A percentile compares a stretch with the other conserved stretches of the same genome.
These are phyloP conservation scores for Stephanocyclus meneghinianus DNA, from an alignment of 352 stramenopile species.

Conservation along the genomic window DNA sequence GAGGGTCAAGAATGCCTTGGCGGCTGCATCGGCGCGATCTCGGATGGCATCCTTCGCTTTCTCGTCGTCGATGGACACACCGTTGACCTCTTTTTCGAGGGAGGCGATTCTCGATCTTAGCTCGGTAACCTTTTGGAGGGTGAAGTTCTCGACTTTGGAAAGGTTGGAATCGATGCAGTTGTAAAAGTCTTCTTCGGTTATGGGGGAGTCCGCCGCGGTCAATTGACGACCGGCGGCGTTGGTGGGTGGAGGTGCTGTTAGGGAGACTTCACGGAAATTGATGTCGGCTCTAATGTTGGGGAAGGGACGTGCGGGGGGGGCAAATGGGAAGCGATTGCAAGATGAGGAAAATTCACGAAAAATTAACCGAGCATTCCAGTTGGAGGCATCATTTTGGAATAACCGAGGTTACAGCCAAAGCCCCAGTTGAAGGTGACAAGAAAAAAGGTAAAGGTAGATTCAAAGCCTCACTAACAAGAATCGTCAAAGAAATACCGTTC, in stretches of 20 bases:
- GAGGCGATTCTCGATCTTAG: slow-evolving; percentile 70
- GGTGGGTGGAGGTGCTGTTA: slow-evolving; percentile 75
- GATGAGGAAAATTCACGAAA: neutral
- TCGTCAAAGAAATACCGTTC: too few species aligned
- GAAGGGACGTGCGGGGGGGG: neutral
- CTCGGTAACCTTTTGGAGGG: slow-evolving; percentile 73
- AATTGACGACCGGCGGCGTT: slow-evolving; percentile 57
- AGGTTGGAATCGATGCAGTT: slow-evolving; percentile 82
- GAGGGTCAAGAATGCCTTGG: slow-evolving; percentile 83
- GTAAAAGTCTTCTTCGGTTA: slow-evolving; percentile 85
- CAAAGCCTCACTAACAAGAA: too few species aligned
- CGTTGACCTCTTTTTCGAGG: slow-evolving; percentile 57
- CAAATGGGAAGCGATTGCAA: neutral
- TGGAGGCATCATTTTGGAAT: too few species aligned
- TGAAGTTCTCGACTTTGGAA: slow-evolving; percentile 85
- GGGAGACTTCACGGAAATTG: slow-evolving; percentile 66
- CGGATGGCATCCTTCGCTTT: slow-evolving; percentile 35
- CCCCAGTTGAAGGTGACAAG: too few species aligned
- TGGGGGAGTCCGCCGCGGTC: slow-evolving; percentile 39
- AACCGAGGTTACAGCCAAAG: too few species aligned
- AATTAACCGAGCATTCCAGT: neutral
- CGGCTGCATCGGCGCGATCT: slow-evolving; percentile 67
- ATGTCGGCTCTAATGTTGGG: slow-evolving; percentile 51
- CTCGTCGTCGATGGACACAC: slow-evolving; percentile 17
- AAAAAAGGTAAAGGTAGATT: too few species aligned